A percentile compares a stretch with the other conserved stretches of the same genome.
Conservation (phyloP, 306 rosid genomes). For the Oemleria cerasiformis region DNA sequence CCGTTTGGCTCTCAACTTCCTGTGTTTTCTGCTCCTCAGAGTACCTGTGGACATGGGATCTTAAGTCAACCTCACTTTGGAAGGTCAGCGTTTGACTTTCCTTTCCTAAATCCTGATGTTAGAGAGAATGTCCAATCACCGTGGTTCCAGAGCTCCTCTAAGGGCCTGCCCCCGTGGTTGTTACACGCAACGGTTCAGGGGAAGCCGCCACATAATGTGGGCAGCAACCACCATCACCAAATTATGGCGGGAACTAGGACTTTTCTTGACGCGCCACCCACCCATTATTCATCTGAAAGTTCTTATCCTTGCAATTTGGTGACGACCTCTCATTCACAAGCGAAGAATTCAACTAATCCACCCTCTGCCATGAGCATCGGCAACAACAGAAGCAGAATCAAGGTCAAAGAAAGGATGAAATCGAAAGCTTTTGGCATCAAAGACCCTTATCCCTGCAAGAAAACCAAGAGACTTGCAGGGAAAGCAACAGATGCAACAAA, state of each 20-base stretch:
- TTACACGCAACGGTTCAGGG: slow-evolving; percentile 49
- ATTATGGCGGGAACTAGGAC: slow-evolving; percentile 38
- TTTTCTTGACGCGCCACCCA: slow-evolving; percentile 35
- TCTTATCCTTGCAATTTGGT: slow-evolving; percentile 38
- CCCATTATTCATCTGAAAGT: slow-evolving; percentile 44
- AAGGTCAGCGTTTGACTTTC: slow-evolving; percentile 55
- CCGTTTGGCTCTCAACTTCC: slow-evolving; percentile 44
- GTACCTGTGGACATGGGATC: slow-evolving; percentile 29
- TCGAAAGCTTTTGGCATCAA: slow-evolving; percentile 43
- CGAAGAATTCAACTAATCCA: slow-evolving; percentile 31
- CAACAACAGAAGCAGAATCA: slow-evolving; percentile 31
- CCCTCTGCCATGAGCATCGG: slow-evolving; percentile 34
- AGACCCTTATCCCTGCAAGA: slow-evolving; percentile 46
- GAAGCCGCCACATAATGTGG: slow-evolving; percentile 27
- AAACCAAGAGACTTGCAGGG: slow-evolving; percentile 39
- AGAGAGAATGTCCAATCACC: slow-evolving; percentile 46
- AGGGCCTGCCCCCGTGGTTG: slow-evolving; percentile 57
- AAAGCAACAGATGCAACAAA: slow-evolving; percentile 48
- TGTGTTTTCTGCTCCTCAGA: slow-evolving; percentile 35
- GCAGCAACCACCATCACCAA: slow-evolving; percentile 43
- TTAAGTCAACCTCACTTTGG: slow-evolving; percentile 39
- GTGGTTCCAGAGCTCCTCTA: slow-evolving; percentile 48
- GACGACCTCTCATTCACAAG: slow-evolving; percentile 42
- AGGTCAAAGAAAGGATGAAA: slow-evolving; percentile 45
- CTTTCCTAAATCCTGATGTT: slow-evolving; percentile 58